Percentiles rank a stretch among this genome's conserved stretches.
phyloP scores from a whole-genome alignment of 345 rosid genomes.

The Diplotaxis tenuifolia region DNA sequence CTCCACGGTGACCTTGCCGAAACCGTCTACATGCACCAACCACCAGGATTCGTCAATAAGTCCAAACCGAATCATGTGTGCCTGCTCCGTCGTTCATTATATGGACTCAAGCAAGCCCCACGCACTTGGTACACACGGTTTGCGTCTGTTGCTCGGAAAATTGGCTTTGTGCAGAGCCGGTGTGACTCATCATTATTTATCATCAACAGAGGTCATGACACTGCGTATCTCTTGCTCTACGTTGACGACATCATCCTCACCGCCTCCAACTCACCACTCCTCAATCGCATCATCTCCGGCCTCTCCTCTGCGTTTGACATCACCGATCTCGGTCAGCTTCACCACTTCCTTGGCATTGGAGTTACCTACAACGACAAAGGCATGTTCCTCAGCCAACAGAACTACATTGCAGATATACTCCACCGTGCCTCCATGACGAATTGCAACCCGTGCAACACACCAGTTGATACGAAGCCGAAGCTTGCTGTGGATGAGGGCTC shows the following conservation, averaged over 20 bases:
- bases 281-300: not conserved
- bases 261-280: not conserved
- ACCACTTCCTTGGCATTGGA: not conserved
- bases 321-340: not conserved
- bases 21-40: not conserved
- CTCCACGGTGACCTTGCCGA: not conserved
- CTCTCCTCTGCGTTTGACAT: not conserved
- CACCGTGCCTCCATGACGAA: not conserved
- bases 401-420: not conserved
- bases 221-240: not conserved
- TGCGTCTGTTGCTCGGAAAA: not conserved
- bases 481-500: not conserved
- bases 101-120: not conserved
- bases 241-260: not conserved
- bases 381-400: not conserved
- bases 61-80: not conserved
- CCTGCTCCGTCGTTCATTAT: not conserved
- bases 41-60: not conserved
- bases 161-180: not conserved
- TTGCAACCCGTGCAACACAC: not conserved
- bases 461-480: not conserved
- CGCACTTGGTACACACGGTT: not conserved
- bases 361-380: not conserved
- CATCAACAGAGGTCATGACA: not conserved
- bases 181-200: not conserved